phyloP scores from a whole-genome alignment of 345 rosid genomes.

The Arabis alpina region DNA sequence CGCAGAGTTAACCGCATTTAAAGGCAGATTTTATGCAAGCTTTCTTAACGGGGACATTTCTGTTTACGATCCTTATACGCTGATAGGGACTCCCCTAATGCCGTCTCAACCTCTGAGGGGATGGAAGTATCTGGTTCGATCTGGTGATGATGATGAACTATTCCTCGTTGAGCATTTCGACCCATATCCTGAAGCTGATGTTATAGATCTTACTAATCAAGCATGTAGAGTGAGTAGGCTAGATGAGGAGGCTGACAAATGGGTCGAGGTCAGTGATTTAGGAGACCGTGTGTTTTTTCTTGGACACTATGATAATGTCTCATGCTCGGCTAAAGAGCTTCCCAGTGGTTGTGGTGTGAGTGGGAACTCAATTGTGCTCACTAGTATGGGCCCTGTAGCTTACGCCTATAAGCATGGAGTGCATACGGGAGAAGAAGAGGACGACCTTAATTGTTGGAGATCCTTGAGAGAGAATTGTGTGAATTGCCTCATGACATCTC shows the following conservation, averaged over 20 bases:
- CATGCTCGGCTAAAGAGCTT: neutral
- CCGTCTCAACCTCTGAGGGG: neutral
- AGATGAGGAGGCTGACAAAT: neutral
- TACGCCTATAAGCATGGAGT: conserved; percentile 1
- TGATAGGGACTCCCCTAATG: neutral
- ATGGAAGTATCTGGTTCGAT: neutral
- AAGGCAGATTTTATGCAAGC: conserved; percentile 4
- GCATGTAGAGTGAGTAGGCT: conserved; percentile 18
- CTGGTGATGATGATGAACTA: conserved; percentile 13
- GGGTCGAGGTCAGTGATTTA: neutral
- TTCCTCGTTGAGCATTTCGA: conserved; percentile 16
- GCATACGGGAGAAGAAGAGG: neutral
- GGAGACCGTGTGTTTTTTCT: neutral
- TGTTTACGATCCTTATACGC: conserved; percentile 5
- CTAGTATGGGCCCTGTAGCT: neutral
- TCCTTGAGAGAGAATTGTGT: neutral
- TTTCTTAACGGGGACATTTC: neutral
- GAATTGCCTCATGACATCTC: neutral
- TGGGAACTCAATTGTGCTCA: conserved; percentile 14
- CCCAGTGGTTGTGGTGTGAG: conserved; percentile 9
- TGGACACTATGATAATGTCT: neutral
- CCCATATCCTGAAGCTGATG: neutral
- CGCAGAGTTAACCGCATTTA: neutral
- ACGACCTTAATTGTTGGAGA: conserved; percentile 3
- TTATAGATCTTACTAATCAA: neutral